Percentiles rank a stretch among this genome's conserved stretches.
phyloP scores from a whole-genome alignment of 2,329 filamentous ascomycete genomes.

The Colletotrichum plurivorum region DNA sequence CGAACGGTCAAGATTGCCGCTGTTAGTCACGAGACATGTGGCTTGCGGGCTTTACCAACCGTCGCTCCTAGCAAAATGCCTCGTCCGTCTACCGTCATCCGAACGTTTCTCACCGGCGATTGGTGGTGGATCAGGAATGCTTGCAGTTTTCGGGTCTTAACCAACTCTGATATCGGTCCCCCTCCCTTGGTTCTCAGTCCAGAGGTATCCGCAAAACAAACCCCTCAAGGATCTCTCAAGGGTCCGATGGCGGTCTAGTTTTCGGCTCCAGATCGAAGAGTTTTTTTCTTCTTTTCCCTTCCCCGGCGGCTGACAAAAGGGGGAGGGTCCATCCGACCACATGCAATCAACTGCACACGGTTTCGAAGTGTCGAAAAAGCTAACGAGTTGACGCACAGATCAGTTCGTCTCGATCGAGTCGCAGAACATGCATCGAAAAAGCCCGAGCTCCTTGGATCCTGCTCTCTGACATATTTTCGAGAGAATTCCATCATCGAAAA shows the following conservation, averaged over 20 bases:
- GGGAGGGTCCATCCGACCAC: not conserved
- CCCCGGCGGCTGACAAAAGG: not conserved
- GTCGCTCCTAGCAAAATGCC: not conserved
- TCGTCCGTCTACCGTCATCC: conserved; percentile 5
- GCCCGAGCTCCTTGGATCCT: conserved; percentile 7
- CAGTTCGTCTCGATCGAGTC: conserved; percentile 30
- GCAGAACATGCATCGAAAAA: conserved; percentile 8
- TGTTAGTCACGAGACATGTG: conserved; percentile 14
- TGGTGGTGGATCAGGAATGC: conserved; percentile 6
- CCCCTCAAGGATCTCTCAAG: not conserved
- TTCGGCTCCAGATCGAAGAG: not conserved
- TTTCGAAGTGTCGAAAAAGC: not conserved
- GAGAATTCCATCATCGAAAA: not conserved
- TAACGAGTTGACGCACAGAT: conserved; percentile 6
- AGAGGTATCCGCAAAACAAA: not conserved
- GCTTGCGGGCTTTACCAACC: conserved; percentile 9
- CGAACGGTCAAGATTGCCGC: not conserved
- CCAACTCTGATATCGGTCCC: not conserved
- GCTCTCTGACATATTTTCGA: not conserved
- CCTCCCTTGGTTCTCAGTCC: not conserved
- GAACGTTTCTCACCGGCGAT: conserved; percentile 15
- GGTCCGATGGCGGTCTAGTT: conserved; percentile 8
- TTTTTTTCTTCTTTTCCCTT: not conserved
- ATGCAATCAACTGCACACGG: not conserved
- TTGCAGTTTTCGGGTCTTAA: conserved; percentile 7